phyloP scores from a whole-genome alignment of 176 grass and related monocot species.

The Chloris gayana region DNA sequence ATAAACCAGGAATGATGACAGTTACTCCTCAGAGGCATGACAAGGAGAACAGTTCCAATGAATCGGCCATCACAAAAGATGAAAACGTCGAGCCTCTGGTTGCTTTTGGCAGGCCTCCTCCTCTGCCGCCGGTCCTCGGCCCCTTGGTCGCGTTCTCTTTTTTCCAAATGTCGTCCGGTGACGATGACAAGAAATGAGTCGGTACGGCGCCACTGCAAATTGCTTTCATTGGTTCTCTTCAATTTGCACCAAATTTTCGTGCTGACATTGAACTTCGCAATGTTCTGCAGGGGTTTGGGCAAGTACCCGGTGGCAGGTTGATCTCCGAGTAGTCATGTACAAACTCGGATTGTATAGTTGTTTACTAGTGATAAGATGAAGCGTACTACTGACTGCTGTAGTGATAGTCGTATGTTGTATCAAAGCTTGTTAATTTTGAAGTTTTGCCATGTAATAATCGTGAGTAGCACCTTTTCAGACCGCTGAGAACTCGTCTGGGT shows the following conservation, averaged over 20 bases:
- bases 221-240: neutral
- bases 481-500: neutral
- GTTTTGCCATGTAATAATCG: neutral
- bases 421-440: neutral
- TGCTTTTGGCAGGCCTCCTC: slow-evolving; percentile 59
- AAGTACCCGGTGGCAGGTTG: neutral
- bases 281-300: slow-evolving; percentile 17
- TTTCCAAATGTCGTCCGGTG: slow-evolving; percentile 49
- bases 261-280: neutral
- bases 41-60: slow-evolving; percentile 28
- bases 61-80: slow-evolving; percentile 28
- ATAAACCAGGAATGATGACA: slow-evolving; percentile 51
- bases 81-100: slow-evolving; percentile 53
- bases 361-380: neutral
- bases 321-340: slow-evolving; percentile 11
- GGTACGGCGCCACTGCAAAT: neutral
- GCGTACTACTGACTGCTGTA: neutral
- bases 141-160: slow-evolving; percentile 49
- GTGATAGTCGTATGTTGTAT: too few relatives aligned
- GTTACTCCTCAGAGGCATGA: slow-evolving; percentile 49
- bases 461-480: neutral
- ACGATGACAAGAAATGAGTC: slow-evolving; percentile 64
- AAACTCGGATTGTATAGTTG: slow-evolving; percentile 3
- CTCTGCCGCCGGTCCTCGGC: slow-evolving; percentile 70
- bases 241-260: neutral